phyloP scores from a whole-genome alignment of 1,284 basidiomycete genomes.

The Mycena citricolor region DNA sequence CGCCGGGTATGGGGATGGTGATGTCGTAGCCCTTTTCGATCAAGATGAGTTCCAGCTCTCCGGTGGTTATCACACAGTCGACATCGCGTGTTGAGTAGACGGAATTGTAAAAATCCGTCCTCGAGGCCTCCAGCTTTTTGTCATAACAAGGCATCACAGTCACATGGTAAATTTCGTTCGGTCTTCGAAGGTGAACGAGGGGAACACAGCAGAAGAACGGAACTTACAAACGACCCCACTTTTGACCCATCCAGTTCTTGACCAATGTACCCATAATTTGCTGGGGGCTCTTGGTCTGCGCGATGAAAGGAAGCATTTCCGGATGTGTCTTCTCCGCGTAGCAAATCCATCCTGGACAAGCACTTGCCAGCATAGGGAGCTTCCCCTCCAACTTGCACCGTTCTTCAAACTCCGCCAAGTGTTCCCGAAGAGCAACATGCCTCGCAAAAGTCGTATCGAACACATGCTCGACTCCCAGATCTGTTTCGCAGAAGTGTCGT shows the following conservation, averaged over 20 bases:
- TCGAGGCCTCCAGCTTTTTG: constrained; percentile 97
- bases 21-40: constrained; percentile 82
- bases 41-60: constrained; percentile 89
- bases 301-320: constrained; percentile 91
- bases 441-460: constrained; percentile 96
- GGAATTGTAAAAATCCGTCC: constrained; percentile 86
- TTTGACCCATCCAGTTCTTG: constrained; percentile 77
- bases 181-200: constrained; percentile 43
- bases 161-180: constrained; percentile 90
- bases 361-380: constrained; percentile 91
- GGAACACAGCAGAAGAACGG: constrained; percentile 3
- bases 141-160: constrained; percentile 99
- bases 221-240: constrained; percentile 66
- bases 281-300: constrained; percentile 88
- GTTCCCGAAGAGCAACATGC: constrained; percentile 83
- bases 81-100: constrained; percentile 84
- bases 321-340: constrained; percentile 98
- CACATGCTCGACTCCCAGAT: constrained; percentile 73
- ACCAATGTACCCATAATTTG: constrained; percentile 93
- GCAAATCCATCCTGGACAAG: constrained; percentile 99
- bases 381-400: constrained; percentile 43
- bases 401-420: constrained; percentile 80
- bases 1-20: constrained; percentile 50
- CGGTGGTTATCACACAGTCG: constrained; percentile 97
- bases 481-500: constrained; percentile 56